Conservation (phyloP, 2,329 filamentous ascomycete species). For the Teratosphaeria pseudoeucalypti region DNA sequence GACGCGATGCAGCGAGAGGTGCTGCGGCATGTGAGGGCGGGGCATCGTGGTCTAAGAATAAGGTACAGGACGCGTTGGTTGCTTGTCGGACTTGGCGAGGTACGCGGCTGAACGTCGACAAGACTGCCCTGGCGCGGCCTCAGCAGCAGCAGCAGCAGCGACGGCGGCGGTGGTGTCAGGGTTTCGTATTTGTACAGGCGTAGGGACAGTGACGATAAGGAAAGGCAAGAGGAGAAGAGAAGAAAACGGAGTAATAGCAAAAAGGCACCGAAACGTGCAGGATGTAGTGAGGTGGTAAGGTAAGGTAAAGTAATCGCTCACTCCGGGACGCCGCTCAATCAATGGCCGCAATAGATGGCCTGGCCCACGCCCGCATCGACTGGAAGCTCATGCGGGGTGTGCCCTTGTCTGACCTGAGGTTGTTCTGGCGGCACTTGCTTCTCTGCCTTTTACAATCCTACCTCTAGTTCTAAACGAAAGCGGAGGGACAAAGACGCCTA, state of each 20-base stretch:
- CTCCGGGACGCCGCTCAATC: background rate
- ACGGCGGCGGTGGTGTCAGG: background rate
- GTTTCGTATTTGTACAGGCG: background rate
- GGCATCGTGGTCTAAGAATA: constrained; percentile 12
- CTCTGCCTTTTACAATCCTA: background rate
- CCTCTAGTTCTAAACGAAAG: background rate
- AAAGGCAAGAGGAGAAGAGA: background rate
- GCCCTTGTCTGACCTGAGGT: background rate
- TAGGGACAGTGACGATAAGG: background rate
- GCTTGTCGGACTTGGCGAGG: background rate
- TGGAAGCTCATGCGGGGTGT: background rate
- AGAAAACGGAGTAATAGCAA: background rate
- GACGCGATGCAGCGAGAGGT: constrained; percentile 22
- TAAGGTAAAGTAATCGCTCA: background rate
- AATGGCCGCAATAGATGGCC: background rate
- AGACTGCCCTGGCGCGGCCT: background rate
- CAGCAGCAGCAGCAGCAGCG: background rate
- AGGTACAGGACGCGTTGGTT: background rate
- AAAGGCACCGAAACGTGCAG: background rate
- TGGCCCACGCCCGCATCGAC: background rate
- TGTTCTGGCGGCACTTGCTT: background rate
- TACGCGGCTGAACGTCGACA: background rate
- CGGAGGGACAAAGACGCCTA: background rate
- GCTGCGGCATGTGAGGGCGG: constrained; percentile 21
- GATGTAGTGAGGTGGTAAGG: background rate